Conservation (phyloP, 73 alveolate species). For the Paraurostyla sp. region DNA sequence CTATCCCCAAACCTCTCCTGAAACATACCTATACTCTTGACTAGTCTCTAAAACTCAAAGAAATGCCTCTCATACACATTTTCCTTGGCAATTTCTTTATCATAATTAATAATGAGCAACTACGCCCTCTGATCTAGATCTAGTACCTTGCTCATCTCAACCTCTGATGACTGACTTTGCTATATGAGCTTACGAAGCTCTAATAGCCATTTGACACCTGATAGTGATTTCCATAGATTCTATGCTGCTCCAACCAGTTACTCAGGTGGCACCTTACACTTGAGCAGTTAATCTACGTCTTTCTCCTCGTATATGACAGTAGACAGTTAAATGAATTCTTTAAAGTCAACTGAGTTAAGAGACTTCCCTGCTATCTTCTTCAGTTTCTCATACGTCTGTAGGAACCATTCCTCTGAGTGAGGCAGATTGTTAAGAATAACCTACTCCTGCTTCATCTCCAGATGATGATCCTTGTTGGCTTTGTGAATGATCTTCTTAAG, state of each 20-base stretch:
- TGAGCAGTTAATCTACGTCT: background rate
- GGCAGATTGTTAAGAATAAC: slow-evolving; percentile 18
- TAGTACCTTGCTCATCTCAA: background rate
- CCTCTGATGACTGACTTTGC: background rate
- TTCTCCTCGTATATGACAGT: background rate
- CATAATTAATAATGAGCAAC: background rate
- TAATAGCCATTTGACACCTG: slow-evolving; percentile 48
- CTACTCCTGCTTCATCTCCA: slow-evolving; percentile 46
- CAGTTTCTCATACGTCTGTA: slow-evolving; percentile 41
- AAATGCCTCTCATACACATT: background rate
- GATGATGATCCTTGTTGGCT: slow-evolving; percentile 1
- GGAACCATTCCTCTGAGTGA: slow-evolving; percentile 47
- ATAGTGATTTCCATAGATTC: slow-evolving; percentile 22
- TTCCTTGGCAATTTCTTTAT: background rate
- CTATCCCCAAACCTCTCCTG: background rate
- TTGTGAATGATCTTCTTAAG: background rate
- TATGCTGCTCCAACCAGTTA: slow-evolving; percentile 39
- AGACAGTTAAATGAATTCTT: slow-evolving; percentile 26
- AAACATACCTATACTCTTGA: background rate
- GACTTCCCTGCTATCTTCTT: slow-evolving; percentile 44
- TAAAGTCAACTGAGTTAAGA: slow-evolving; percentile 24
- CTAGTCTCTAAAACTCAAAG: background rate
- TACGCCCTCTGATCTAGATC: slow-evolving; percentile 26
- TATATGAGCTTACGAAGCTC: background rate
- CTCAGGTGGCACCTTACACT: slow-evolving; percentile 1